Conservation (phyloP, 108 stramenopile genomes). For the Asterionellopsis glacialis region DNA sequence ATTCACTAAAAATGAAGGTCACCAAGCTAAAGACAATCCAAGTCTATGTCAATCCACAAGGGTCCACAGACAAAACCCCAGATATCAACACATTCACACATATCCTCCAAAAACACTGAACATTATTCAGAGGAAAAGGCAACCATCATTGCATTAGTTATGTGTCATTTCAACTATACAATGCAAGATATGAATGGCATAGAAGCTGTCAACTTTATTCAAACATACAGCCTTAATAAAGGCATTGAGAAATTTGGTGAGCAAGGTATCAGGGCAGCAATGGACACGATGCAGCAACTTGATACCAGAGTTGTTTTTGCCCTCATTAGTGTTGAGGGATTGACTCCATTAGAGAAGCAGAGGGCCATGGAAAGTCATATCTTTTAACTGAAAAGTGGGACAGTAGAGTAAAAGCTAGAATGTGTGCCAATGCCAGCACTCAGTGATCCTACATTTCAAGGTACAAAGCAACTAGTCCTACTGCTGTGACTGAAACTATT, state of each 20-base stretch:
- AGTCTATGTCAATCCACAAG: no score
- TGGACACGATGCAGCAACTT: constrained; percentile 30
- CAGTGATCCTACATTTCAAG: constrained; percentile 5
- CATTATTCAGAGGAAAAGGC: neutral
- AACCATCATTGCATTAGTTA: neutral
- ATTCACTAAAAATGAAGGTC: neutral
- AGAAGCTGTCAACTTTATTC: no score
- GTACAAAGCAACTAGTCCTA: constrained; percentile 18
- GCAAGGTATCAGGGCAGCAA: constrained; percentile 10
- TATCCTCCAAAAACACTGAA: neutral
- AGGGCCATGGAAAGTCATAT: constrained; percentile 22
- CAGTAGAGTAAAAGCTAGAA: constrained; percentile 15
- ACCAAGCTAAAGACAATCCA: no score
- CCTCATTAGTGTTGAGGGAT: constrained; percentile 2
- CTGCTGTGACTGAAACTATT: constrained; percentile 12
- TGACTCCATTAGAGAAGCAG: constrained; percentile 11
- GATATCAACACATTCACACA: neutral
- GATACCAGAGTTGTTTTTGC: constrained; percentile 23
- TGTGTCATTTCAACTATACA: neutral
- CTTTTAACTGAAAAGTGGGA: constrained; percentile 21
- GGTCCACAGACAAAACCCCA: neutral
- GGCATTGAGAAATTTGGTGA: constrained; percentile 30
- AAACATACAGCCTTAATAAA: neutral
- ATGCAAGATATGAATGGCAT: no score
- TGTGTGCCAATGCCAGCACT: constrained; percentile 13